These are phyloP conservation scores for Huntiella savannae DNA, from an alignment of 2,329 filamentous ascomycete genomes.

Conservation along the genomic window DNA sequence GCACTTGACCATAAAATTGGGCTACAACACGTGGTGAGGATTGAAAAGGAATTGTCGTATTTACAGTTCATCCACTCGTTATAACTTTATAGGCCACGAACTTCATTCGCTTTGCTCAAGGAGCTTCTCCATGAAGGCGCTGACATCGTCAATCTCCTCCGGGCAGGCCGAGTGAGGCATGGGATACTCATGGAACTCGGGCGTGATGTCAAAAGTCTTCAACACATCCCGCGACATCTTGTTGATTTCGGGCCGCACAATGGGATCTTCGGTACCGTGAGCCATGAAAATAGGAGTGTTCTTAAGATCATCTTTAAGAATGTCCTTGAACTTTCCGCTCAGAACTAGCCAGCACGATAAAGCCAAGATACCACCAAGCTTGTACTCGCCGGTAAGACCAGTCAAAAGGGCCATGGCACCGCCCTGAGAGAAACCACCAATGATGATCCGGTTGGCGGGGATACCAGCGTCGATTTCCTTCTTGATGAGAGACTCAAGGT, in stretches of 20 bases:
- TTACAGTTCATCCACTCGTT: no score
- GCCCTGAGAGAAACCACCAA: conserved; percentile 75
- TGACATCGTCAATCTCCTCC: conserved; percentile 66
- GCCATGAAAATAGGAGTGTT: conserved; percentile 75
- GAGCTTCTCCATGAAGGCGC: conserved; percentile 32
- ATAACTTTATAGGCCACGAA: neutral
- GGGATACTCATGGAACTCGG: conserved; percentile 38
- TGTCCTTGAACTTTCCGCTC: conserved; percentile 25
- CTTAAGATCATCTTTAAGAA: conserved; percentile 27
- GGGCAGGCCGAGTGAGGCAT: conserved; percentile 60
- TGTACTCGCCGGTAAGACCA: conserved; percentile 52
- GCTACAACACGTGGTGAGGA: no score
- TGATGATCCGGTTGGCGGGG: conserved; percentile 60
- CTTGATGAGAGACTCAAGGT: conserved; percentile 64
- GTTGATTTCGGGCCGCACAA: conserved; percentile 54
- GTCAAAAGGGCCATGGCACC: conserved; percentile 72
- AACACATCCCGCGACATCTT: conserved; percentile 46
- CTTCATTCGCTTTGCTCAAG: conserved; percentile 21
- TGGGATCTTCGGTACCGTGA: conserved; percentile 60
- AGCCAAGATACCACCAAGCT: conserved; percentile 74
- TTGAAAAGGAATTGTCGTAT: no score
- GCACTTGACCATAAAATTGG: no score
- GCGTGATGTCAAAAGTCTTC: conserved; percentile 43
- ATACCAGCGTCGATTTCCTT: conserved; percentile 67
- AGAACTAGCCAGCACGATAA: conserved; percentile 69